Base-by-base conservation (phyloP, 2,329 filamentous ascomycete genomes). In the Helminthosporium solani region DNA sequence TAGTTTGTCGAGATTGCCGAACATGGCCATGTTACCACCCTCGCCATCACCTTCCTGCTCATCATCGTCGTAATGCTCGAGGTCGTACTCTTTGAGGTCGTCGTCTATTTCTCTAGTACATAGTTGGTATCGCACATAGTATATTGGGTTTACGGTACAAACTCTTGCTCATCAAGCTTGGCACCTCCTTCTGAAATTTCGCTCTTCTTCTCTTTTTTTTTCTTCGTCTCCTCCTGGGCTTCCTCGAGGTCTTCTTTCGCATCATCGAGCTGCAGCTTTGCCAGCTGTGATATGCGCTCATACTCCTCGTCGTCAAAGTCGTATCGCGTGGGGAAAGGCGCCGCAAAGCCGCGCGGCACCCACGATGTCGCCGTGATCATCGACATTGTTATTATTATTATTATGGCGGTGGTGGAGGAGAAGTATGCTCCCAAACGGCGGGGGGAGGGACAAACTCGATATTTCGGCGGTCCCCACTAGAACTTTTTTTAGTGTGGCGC, bases 51-150 rank as follows among this genome's bases (percentile, higher is more conserved):
- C 84, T 49, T 88, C 79, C 12, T 81, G 79, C 7, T 84, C 82
- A 37, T 94, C 88, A 57, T 94, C 87, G 61, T 99, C 94, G 70
- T 99, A 99, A 71, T 96, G 85, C 54, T 97, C 92, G 44, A 99
- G 80, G 66, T 99, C 86, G 73, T 96, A 99, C 72, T 99, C 90
- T 72, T 92, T 94, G 40, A 99, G 79, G 67, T 96, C 91, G 57
- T 95, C 89, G 64, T 96, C 90, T 18, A 67, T 63, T 47, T 72
- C 71, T 38, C 68, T 71, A 33, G 16, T 7, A 28, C 3, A 27
- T 21, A 12, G 41, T 65, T 44, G 66, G 55, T 37, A 2, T 18
- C 38, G 12, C n/a, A 12, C 27, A 19, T 20, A 9, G 7, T 42
- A 7, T 6, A 1, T 14, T 23, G 7, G 12, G 27, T 14, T 4